Evolutionary conservation across 23 red algal species (phyloP).

Genomic region (Gracilaria gracilis): DNA sequence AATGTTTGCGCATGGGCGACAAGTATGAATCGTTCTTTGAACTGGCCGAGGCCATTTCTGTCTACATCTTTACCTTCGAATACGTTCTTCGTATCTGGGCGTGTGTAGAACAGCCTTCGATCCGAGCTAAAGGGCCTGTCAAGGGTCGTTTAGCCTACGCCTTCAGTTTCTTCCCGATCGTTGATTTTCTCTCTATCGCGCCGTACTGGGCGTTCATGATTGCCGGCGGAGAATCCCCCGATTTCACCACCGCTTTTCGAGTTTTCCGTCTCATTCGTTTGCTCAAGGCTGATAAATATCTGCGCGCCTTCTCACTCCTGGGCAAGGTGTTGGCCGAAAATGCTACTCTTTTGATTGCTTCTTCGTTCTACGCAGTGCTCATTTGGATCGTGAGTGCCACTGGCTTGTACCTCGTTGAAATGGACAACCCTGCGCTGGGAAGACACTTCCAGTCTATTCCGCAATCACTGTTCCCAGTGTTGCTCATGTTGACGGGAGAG

Average conservation of each 20-base stretch:
- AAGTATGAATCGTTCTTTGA: slow-evolving; percentile 78
- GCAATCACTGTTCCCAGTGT: slow-evolving; percentile 69
- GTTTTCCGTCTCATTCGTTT: slow-evolving; percentile 86
- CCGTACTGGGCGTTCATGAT: slow-evolving; percentile 69
- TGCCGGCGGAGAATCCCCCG: slow-evolving; percentile 50
- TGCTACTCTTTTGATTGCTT: slow-evolving; percentile 75
- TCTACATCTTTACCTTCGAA: slow-evolving; percentile 83
- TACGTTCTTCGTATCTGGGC: slow-evolving; percentile 81
- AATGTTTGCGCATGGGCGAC: slow-evolving; percentile 63
- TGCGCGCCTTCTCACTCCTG: slow-evolving; percentile 78
- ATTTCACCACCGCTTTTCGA: slow-evolving; percentile 83
- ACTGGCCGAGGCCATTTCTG: slow-evolving; percentile 67
- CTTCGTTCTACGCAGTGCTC: slow-evolving; percentile 73
- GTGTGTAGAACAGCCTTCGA: slow-evolving; percentile 62
- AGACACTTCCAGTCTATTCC: slow-evolving; percentile 82
- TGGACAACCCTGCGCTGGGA: slow-evolving; percentile 74
- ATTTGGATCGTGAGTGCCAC: slow-evolving; percentile 75
- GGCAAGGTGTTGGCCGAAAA: slow-evolving; percentile 80
- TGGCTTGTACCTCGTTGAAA: slow-evolving; percentile 62
- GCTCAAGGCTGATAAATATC: slow-evolving; percentile 87
- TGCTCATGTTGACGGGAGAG: slow-evolving; percentile 86
- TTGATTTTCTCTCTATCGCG: slow-evolving; percentile 79
- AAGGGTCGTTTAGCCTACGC: slow-evolving; percentile 73
- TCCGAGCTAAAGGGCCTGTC: slow-evolving; percentile 63
- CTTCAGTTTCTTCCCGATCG: slow-evolving; percentile 65